A percentile compares a stretch with the other conserved stretches of the same genome.
Conservation (phyloP, 129 eudicot species). For the Saussurea involucrata region DNA sequence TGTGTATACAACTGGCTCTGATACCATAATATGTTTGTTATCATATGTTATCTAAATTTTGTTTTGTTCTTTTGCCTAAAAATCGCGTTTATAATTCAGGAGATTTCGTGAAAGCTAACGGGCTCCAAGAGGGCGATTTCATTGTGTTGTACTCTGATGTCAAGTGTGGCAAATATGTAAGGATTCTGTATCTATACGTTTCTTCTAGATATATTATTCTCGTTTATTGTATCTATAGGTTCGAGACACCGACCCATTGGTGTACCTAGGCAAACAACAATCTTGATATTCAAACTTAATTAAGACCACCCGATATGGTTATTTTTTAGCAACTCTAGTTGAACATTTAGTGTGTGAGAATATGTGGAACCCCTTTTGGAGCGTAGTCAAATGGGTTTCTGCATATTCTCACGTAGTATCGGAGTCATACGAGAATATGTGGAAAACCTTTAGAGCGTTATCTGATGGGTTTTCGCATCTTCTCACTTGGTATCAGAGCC, state of each 20-base stretch:
- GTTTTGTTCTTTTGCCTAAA: background rate
- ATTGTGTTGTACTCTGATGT: conserved; percentile 88
- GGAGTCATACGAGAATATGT: background rate
- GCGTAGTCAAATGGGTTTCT: background rate
- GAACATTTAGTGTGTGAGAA: background rate
- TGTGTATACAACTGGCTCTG: background rate
- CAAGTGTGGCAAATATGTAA: conserved; percentile 91
- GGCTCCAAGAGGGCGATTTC: conserved; percentile 97
- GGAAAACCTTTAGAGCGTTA: too few species aligned
- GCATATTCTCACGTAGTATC: background rate
- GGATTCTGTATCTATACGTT: conserved; percentile 1
- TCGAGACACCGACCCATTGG: background rate
- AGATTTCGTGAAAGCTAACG: conserved; percentile 83
- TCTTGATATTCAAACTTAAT: background rate
- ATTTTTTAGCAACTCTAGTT: background rate
- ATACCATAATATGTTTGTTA: background rate
- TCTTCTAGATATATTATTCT: background rate
- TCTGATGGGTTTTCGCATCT: too few species aligned
- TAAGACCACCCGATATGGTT: background rate
- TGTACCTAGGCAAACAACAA: background rate
- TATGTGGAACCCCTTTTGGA: background rate
- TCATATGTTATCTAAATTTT: background rate
- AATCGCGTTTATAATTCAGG: conserved; percentile 40
- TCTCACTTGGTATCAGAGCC: too few species aligned
- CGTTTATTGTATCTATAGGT: background rate